Conservation (phyloP, 768 basidiomycete species). For the Hygrocybe coccinea region DNA sequence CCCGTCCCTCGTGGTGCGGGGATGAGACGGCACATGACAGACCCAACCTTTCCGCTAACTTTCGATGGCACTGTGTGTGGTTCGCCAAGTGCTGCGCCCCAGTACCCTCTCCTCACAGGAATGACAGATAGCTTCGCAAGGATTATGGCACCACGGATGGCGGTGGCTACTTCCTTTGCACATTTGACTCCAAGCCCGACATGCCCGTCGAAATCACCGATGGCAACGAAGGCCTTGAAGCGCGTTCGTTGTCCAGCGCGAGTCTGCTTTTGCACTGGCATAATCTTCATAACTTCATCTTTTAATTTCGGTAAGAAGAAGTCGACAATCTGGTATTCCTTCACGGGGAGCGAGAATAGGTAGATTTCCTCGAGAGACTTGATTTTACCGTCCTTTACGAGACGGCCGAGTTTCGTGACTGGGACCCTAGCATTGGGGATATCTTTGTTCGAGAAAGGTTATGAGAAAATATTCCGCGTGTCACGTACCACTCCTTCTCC, state of each 20-base stretch:
- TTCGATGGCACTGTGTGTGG: conserved; percentile 99
- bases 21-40: conserved; percentile 98
- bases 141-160: conserved; percentile 99
- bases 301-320: conserved; percentile 98
- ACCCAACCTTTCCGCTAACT: conserved; percentile 97
- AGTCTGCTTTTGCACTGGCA: conserved; percentile 99
- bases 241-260: conserved; percentile 99
- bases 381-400: conserved; percentile 99
- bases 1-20: conserved; percentile 98
- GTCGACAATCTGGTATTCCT: conserved; percentile 99
- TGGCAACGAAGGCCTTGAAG: conserved; percentile 99
- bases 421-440: conserved; percentile 62
- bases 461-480: conserved; percentile 7
- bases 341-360: conserved; percentile 99
- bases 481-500: conserved; percentile 94
- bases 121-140: conserved; percentile 96
- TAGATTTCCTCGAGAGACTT: conserved; percentile 99
- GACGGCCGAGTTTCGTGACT: conserved; percentile 98
- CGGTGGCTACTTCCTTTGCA: conserved; percentile 99
- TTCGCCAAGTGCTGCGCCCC: conserved; percentile 98
- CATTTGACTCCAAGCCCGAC: conserved; percentile 99
- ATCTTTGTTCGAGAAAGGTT: conserved; percentile 8
- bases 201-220: conserved; percentile 97
- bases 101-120: conserved; percentile 98
- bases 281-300: conserved; percentile 99